Percentiles rank a stretch among this genome's conserved stretches.
Conservation (phyloP, 1,139 yeast species). For the Blastobotrys persicus region DNA sequence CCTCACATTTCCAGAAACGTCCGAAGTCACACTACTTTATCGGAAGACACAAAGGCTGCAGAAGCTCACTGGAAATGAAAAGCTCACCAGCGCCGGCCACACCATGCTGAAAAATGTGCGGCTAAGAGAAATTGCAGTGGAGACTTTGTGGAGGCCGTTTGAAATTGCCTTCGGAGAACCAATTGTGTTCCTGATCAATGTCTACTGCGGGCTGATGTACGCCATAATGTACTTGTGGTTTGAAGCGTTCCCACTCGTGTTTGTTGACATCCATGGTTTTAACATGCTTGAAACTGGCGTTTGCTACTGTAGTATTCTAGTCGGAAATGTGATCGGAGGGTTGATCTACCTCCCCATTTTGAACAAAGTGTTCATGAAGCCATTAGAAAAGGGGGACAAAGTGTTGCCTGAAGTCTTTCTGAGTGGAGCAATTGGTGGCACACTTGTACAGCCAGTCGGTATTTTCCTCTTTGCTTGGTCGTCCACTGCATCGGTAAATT, state of each 20-base stretch:
- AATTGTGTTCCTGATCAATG: constrained; percentile 36
- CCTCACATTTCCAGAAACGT: constrained; percentile 35
- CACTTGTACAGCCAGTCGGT: constrained; percentile 54
- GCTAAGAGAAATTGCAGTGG: constrained; percentile 21
- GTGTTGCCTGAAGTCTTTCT: constrained; percentile 15
- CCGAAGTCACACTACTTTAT: constrained; percentile 24
- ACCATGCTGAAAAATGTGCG: constrained; percentile 47
- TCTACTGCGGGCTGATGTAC: constrained; percentile 54
- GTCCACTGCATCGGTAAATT: constrained; percentile 58
- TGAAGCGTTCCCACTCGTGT: constrained; percentile 61
- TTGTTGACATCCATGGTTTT: constrained; percentile 45
- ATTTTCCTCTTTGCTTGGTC: constrained; percentile 58
- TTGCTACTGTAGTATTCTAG: constrained; percentile 45
- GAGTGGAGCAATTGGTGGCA: constrained; percentile 27
- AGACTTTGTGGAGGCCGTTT: constrained; percentile 40
- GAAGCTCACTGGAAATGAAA: constrained; percentile 23
- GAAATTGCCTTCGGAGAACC: constrained; percentile 39
- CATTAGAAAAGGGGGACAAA: not conserved
- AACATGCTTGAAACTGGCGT: constrained; percentile 49
- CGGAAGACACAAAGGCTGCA: constrained; percentile 31
- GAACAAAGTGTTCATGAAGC: not conserved
- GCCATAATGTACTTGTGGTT: constrained; percentile 56
- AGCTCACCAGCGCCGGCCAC: constrained; percentile 27
- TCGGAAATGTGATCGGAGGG: constrained; percentile 41
- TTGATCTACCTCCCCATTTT: not conserved